Evolutionary conservation across 306 rosid species (phyloP), one percentile per base, ranked within the genome.

Genomic region (Casuarina cunninghamiana): DNA sequence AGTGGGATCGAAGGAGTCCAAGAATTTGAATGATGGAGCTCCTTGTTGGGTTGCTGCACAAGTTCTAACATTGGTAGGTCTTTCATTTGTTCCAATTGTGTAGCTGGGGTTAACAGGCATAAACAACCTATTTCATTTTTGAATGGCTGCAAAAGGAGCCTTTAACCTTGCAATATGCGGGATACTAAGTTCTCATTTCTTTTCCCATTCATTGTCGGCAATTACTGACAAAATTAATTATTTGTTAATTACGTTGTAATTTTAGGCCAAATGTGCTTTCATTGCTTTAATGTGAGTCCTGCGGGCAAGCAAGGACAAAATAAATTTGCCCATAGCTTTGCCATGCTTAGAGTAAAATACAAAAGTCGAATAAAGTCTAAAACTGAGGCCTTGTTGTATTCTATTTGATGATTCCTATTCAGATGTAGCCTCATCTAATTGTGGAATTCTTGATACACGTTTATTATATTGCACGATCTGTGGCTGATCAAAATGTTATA

Each of bases 31-130:
- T 55, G 73, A 81, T 49, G 87, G 79, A 80, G 80, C 81, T 68
- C 91, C 91, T 48, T 61, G 69, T 72, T 92, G 97, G 97, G 88
- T 82, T 75, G 85, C 73, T 37, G 89, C 90, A 3, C 80, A 86
- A 83, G 87, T 91, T 82, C 72, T 95, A 78, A 88, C 87, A 48
- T 83, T 88, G 39, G 98, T 95, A 88, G 68, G 91, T 76, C 75
- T 79, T 72, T 86, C 44, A 57, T 79, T 35, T 69, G 7, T 53
- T 69, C 45, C 32, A 12, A 48, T 81, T 80, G 77, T 74, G 57
- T 35, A 42, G n/a, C 75, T 77, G 61, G 58, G n/a, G 38, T n/a
- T 72, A 37, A 19, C 45, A 37, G 54, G 21, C 78, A 26, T 54
- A 60, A 71, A 26, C 19, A 71, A 3, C 48, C 60, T 21, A 15